Evolutionary conservation across 768 basidiomycete species (phyloP).

Genomic region (Leccinum ochraceum): DNA sequence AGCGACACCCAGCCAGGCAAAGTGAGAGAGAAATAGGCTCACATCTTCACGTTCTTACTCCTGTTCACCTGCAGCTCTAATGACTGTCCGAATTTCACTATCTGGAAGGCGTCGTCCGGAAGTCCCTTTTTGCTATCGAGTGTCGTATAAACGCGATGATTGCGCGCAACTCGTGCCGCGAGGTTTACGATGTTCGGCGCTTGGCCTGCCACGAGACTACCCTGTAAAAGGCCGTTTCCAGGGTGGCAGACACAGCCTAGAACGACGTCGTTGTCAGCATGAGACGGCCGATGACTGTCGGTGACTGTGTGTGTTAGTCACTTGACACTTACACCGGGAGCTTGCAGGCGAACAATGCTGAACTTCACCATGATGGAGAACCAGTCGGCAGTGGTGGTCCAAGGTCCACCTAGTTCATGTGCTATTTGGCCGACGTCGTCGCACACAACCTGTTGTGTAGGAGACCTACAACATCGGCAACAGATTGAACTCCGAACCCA

Average conservation of each 20-base stretch:
- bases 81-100: slow-evolving; percentile 39
- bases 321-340: too few species aligned
- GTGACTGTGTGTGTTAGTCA: too few species aligned
- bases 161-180: slow-evolving; percentile 33
- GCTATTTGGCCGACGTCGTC: slow-evolving; percentile 40
- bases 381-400: slow-evolving; percentile 46
- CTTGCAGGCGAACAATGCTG: too few species aligned
- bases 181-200: slow-evolving; percentile 43
- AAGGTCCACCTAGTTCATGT: slow-evolving; percentile 30
- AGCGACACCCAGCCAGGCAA: neutral
- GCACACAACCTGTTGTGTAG: slow-evolving; percentile 37
- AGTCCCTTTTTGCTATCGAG: slow-evolving; percentile 12
- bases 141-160: slow-evolving; percentile 30
- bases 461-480: neutral
- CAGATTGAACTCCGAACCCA: too few species aligned
- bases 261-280: neutral
- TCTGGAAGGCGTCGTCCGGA: slow-evolving; percentile 17
- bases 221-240: slow-evolving; percentile 28
- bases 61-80: slow-evolving; percentile 20
- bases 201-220: slow-evolving; percentile 15
- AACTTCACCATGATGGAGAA: slow-evolving; percentile 43
- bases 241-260: slow-evolving; percentile 34
- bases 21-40: too few species aligned
- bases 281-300: neutral
- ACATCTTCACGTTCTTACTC: too few species aligned